A percentile compares a stretch with the other conserved stretches of the same genome.
Evolutionary conservation across 2,329 filamentous ascomycete species (phyloP).

Genomic region (Ploettnerulaceae sp.): DNA sequence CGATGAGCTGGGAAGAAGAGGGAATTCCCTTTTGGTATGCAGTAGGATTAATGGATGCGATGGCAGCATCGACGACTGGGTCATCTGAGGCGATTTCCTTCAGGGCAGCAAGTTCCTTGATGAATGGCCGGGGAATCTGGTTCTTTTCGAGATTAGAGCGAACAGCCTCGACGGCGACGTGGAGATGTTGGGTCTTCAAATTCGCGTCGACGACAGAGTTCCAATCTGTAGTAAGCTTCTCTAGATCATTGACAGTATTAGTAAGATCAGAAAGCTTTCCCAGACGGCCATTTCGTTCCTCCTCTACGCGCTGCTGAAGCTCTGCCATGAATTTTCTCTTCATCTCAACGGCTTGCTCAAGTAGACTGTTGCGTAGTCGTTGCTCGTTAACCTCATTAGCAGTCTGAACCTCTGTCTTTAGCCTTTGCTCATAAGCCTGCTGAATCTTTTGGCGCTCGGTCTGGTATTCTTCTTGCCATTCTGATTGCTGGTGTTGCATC

Average conservation of each 20-base stretch:
- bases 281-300: conserved; percentile 80
- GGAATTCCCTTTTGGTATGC: conserved; percentile 92
- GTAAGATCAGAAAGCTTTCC: conserved; percentile 80
- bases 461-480: conserved; percentile 86
- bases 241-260: conserved; percentile 72
- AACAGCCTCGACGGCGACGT: conserved; percentile 92
- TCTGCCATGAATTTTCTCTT: conserved; percentile 79
- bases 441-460: conserved; percentile 77
- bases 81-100: conserved; percentile 87
- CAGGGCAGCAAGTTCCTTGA: conserved; percentile 86
- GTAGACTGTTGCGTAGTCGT: conserved; percentile 75
- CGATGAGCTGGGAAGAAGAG: conserved; percentile 78
- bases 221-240: conserved; percentile 84
- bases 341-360: conserved; percentile 85
- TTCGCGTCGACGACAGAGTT: conserved; percentile 86
- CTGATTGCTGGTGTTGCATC: conserved; percentile 73
- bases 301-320: conserved; percentile 76
- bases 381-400: conserved; percentile 78
- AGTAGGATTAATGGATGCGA: conserved; percentile 89
- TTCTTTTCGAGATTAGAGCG: conserved; percentile 75
- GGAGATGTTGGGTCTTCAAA: conserved; percentile 90
- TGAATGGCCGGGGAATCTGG: conserved; percentile 74
- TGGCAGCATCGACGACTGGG: conserved; percentile 83
- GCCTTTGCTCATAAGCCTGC: conserved; percentile 71
- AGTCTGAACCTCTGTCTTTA: conserved; percentile 72